A percentile compares a stretch with the other conserved stretches of the same genome.
Conservation (phyloP, 768 basidiomycete species). For the Termitomyces sp. region DNA sequence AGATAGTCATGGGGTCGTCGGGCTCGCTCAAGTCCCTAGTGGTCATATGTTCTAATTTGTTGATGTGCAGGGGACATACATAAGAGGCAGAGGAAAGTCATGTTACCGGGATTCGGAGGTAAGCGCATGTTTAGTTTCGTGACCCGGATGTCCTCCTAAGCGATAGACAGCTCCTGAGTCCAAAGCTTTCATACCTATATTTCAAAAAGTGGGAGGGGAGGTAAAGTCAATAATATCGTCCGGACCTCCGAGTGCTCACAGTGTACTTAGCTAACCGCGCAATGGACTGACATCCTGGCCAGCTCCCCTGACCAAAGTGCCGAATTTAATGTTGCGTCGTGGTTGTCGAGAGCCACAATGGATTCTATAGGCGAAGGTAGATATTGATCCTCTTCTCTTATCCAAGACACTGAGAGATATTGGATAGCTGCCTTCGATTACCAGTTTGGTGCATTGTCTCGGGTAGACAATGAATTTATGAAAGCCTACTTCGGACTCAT, state of each 20-base stretch:
- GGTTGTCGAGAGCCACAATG: slow-evolving; percentile 48
- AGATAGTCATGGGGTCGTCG: background rate
- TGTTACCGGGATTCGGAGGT: slow-evolving; percentile 56
- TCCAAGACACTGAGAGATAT: background rate
- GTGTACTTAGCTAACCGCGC: slow-evolving; percentile 36
- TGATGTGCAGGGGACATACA: slow-evolving; percentile 36
- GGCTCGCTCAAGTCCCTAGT: background rate
- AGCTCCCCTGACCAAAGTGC: slow-evolving; percentile 35
- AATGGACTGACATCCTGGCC: slow-evolving; percentile 51
- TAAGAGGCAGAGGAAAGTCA: slow-evolving; percentile 49
- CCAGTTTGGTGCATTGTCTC: slow-evolving; percentile 50
- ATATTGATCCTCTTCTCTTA: background rate
- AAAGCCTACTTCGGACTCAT: slow-evolving; percentile 52
- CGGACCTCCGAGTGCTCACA: background rate
- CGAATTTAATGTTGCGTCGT: slow-evolving; percentile 45
- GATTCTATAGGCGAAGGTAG: slow-evolving; percentile 50
- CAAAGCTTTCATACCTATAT: slow-evolving; percentile 47
- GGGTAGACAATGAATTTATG: slow-evolving; percentile 49
- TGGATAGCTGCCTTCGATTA: slow-evolving; percentile 50
- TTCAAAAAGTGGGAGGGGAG: slow-evolving; percentile 40
- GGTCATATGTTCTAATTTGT: background rate
- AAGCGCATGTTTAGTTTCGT: slow-evolving; percentile 1
- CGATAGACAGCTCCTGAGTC: slow-evolving; percentile 35
- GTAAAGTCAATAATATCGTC: slow-evolving; percentile 23
- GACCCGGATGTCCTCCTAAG: background rate